These are phyloP conservation scores for Lippia alba DNA, from an alignment of 305 asterid genomes.

Conservation along the genomic window DNA sequence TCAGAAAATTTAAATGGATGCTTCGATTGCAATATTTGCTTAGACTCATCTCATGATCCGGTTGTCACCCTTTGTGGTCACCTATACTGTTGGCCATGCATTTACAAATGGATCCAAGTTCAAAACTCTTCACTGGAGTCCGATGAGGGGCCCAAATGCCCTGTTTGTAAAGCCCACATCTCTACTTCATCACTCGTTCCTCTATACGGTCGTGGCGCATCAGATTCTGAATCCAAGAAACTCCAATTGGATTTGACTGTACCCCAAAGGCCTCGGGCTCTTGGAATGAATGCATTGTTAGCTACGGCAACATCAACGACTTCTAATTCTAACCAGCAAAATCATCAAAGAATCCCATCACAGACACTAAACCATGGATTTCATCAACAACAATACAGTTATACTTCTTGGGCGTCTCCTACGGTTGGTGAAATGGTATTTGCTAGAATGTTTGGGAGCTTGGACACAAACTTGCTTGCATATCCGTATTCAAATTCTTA, in stretches of 20 bases:
- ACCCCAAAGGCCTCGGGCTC: slow-evolving; percentile 72
- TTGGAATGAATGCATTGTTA: slow-evolving; percentile 36
- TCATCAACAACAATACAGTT: slow-evolving; percentile 47
- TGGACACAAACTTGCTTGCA: slow-evolving; percentile 48
- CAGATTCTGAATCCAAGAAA: slow-evolving; percentile 46
- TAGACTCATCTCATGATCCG: slow-evolving; percentile 60
- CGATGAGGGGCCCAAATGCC: slow-evolving; percentile 62
- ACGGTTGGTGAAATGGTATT: slow-evolving; percentile 71
- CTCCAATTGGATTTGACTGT: slow-evolving; percentile 44
- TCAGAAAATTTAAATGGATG: slow-evolving; percentile 53
- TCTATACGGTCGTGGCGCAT: slow-evolving; percentile 69
- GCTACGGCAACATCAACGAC: slow-evolving; percentile 36
- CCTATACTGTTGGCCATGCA: slow-evolving; percentile 66
- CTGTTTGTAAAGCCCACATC: slow-evolving; percentile 69
- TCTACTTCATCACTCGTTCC: slow-evolving; percentile 72
- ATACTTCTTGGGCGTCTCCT: slow-evolving; percentile 41
- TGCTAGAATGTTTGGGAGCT: slow-evolving; percentile 52
- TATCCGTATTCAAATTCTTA: slow-evolving; percentile 50
- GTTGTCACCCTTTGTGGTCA: slow-evolving; percentile 65
- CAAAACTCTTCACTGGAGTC: slow-evolving; percentile 50
- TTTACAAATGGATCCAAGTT: slow-evolving; percentile 74
- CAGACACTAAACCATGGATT: slow-evolving; percentile 38
- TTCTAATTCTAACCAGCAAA: slow-evolving; percentile 40
- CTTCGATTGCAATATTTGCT: slow-evolving; percentile 76
- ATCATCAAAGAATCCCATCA: slow-evolving; percentile 31